Evolutionary conservation across 2,329 filamentous ascomycete genomes (phyloP), one percentile per base, ranked within the genome.

Genomic region (Fusarium lateritium): DNA sequence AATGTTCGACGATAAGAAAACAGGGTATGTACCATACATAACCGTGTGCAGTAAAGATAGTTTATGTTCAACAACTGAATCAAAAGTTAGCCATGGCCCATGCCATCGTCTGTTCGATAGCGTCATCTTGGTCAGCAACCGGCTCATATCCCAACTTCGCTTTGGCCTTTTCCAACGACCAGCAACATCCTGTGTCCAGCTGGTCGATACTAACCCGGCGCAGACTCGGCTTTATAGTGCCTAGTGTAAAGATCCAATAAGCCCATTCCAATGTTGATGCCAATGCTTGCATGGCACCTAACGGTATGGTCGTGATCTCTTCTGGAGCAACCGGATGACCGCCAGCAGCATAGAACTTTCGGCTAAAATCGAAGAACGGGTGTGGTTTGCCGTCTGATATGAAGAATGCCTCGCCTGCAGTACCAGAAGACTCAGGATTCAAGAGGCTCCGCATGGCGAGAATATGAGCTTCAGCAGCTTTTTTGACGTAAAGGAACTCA

Each of bases 241-340:
- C 58, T 3, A 60, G 11, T 0, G 58, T 60, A 5, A 60, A 7
- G 1, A 24, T 2, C 55, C 55, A 60, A 13, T 45, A 60, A 10
- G 34, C 0, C 58, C 58, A 62, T 22, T 60, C 58, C 7, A 33
- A 15, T 7, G 45, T 53, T 5, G 55, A 62, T 1, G 58, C 55
- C 15, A 53, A 53, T 0, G 21, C 5, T 11, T 62, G 55, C 44
- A 60, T 52, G 1, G 45, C 7, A 4, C n/a, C 17, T 1, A 62
- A 28, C 2, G 55, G 55, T 4, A 62, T 60, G 0, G 4, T 33
- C 0, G 39, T 62, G 1, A 53, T 21, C 10, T 62, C 44, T 0
- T 60, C 33, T 1, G 15, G 5, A 0, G 9, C 34, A 1, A 62
- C 33, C 8, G 55, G 58, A 21, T 22, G 22, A 0, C 26, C 55